A percentile compares a stretch with the other conserved stretches of the same genome.
phyloP scores from a whole-genome alignment of 2,329 filamentous ascomycete species.

The Fusarium sp. region DNA sequence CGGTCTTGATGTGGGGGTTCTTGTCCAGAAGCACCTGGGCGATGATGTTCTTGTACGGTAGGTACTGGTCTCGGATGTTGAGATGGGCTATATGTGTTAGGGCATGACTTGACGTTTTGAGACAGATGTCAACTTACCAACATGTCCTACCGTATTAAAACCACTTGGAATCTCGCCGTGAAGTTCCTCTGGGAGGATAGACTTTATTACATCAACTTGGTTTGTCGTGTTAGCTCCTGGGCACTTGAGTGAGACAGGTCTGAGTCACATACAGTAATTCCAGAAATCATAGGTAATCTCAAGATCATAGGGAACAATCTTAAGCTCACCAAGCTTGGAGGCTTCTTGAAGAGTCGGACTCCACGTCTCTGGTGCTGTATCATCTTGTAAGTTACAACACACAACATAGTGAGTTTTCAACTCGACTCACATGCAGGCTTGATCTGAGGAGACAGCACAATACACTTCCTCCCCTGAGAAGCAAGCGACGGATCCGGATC shows the following conservation, averaged over 20 bases:
- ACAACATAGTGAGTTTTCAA: not conserved
- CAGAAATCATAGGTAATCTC: constrained; percentile 84
- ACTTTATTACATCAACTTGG: constrained; percentile 79
- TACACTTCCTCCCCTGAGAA: constrained; percentile 65
- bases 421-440: constrained; percentile 57
- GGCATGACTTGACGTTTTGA: not conserved
- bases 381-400: constrained; percentile 8
- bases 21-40: constrained; percentile 89
- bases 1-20: constrained; percentile 79
- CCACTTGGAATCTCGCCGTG: constrained; percentile 83
- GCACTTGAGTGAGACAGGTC: not conserved
- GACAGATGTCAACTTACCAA: constrained; percentile 61
- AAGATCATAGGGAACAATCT: constrained; percentile 77
- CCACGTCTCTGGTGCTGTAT: constrained; percentile 71
- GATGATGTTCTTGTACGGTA: constrained; percentile 86
- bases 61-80: constrained; percentile 83
- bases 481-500: constrained; percentile 67
- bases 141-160: constrained; percentile 88
- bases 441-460: constrained; percentile 66
- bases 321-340: constrained; percentile 71
- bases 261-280: constrained; percentile 70
- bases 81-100: constrained; percentile 71
- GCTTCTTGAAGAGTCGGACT: constrained; percentile 72
- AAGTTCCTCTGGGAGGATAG: constrained; percentile 80
- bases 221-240: constrained; percentile 29